phyloP scores from a whole-genome alignment of 164 flowering plant genomes.

The Aristolochia fimbriata region DNA sequence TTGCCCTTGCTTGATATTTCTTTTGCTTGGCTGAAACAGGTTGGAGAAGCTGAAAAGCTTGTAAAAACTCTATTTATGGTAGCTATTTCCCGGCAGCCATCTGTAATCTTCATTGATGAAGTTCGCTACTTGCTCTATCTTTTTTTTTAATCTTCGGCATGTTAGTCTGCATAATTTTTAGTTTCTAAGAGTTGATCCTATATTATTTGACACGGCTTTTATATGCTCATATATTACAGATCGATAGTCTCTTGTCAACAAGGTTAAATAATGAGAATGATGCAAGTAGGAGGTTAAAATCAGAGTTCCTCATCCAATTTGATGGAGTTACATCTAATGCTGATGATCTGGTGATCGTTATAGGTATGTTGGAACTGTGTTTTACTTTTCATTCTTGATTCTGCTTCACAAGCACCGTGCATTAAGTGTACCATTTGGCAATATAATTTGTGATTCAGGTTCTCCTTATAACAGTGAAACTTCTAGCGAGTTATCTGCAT shows the following conservation, averaged over 20 bases:
- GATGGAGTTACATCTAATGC: slow-evolving; percentile 92
- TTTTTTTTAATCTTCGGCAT: not conserved
- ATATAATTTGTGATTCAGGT: too few species aligned
- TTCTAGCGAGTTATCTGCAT: too few species aligned
- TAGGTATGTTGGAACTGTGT: slow-evolving; percentile 43
- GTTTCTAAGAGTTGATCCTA: not conserved
- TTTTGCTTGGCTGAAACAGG: slow-evolving; percentile 31
- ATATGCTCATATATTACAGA: slow-evolving; percentile 28
- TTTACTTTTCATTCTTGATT: not conserved
- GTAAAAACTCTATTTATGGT: slow-evolving; percentile 93
- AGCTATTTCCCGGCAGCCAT: slow-evolving; percentile 88
- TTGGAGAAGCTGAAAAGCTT: slow-evolving; percentile 97
- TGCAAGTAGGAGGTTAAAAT: slow-evolving; percentile 91
- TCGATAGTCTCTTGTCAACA: slow-evolving; percentile 94
- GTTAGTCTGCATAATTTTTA: not conserved
- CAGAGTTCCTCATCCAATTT: slow-evolving; percentile 97
- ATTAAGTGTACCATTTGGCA: too few species aligned
- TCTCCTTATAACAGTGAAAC: too few species aligned
- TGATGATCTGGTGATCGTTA: slow-evolving; percentile 76
- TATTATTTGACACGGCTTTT: not conserved
- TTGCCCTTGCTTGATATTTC: slow-evolving; percentile 2
- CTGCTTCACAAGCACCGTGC: too few species aligned
- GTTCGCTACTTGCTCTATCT: slow-evolving; percentile 28
- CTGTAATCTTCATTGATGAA: slow-evolving; percentile 94
- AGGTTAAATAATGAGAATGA: slow-evolving; percentile 84